Evolutionary conservation across 129 eudicot genomes (phyloP).

Genomic region (Flaveria robusta): DNA sequence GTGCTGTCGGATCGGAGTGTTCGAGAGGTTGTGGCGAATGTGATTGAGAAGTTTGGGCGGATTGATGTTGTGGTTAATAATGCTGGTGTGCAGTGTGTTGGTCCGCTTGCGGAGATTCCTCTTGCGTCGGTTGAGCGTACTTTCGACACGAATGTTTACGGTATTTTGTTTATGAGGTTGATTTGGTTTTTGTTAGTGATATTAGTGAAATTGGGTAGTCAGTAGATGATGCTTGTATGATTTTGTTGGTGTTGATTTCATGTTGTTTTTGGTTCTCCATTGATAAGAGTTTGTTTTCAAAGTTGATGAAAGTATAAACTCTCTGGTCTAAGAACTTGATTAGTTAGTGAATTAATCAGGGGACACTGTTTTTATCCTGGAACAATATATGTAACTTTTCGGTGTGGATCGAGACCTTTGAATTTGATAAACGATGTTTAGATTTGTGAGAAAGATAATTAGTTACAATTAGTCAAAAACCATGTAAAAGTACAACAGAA

Average conservation of each 20-base stretch:
- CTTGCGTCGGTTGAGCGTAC: conserved; percentile 54
- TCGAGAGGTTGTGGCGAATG: conserved; percentile 43
- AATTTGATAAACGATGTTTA: background rate
- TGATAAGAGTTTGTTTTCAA: background rate
- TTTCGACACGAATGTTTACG: conserved; percentile 81
- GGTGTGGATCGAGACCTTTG: conserved; percentile 1
- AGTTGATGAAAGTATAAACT: background rate
- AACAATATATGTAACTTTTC: background rate
- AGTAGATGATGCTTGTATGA: background rate
- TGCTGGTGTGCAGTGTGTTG: conserved; percentile 95
- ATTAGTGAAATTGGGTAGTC: background rate
- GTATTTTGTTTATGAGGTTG: conserved; percentile 31
- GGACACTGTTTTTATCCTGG: background rate
- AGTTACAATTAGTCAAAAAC: background rate
- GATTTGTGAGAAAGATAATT: background rate
- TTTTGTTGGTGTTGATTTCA: background rate
- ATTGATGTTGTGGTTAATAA: conserved; percentile 80
- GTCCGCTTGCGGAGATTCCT: conserved; percentile 90
- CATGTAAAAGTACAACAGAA: background rate
- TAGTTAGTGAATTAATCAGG: background rate
- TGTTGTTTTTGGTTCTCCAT: no score
- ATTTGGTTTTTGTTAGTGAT: background rate
- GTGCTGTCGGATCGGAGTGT: conserved; percentile 71
- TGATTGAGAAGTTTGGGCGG: conserved; percentile 61
- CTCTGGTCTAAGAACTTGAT: background rate